These are phyloP conservation scores for Thielaviopsis punctulata DNA, from an alignment of 2,329 filamentous ascomycete genomes.

Conservation along the genomic window DNA sequence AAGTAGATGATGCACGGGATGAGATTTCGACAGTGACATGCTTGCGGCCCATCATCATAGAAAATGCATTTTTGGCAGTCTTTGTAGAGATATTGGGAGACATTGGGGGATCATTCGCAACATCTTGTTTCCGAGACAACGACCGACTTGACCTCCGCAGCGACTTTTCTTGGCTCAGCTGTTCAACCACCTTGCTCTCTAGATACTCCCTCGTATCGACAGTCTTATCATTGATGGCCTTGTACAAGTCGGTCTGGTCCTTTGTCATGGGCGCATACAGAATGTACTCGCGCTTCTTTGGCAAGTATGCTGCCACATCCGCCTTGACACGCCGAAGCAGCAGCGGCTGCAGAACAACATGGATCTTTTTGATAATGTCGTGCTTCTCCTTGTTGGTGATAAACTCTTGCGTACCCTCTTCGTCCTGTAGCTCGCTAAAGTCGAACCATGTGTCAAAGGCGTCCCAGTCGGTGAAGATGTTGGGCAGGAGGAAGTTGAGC, in stretches of 20 bases:
- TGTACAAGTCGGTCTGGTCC: slow-evolving; percentile 82
- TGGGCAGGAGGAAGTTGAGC: slow-evolving; percentile 80
- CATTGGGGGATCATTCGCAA: background rate
- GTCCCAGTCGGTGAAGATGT: slow-evolving; percentile 83
- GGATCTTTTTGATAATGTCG: slow-evolving; percentile 51
- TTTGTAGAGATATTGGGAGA: slow-evolving; percentile 12
- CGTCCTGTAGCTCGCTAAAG: slow-evolving; percentile 80
- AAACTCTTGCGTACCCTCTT: slow-evolving; percentile 60
- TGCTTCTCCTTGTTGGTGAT: slow-evolving; percentile 53
- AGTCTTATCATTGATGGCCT: slow-evolving; percentile 39
- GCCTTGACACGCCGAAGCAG: slow-evolving; percentile 77
- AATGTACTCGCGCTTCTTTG: slow-evolving; percentile 92
- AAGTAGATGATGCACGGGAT: background rate
- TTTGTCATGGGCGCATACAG: slow-evolving; percentile 82
- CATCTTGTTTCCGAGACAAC: background rate
- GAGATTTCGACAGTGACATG: background rate
- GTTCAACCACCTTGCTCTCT: slow-evolving; percentile 59
- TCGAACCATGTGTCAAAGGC: slow-evolving; percentile 96
- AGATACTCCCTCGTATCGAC: slow-evolving; percentile 55
- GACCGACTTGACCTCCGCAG: background rate
- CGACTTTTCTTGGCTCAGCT: slow-evolving; percentile 27
- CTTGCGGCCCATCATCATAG: slow-evolving; percentile 31
- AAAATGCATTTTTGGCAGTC: slow-evolving; percentile 29
- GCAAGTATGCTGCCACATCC: slow-evolving; percentile 80
- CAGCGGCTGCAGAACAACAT: slow-evolving; percentile 83